phyloP scores from a whole-genome alignment of 768 basidiomycete genomes.

The Termitomyces sp. region DNA sequence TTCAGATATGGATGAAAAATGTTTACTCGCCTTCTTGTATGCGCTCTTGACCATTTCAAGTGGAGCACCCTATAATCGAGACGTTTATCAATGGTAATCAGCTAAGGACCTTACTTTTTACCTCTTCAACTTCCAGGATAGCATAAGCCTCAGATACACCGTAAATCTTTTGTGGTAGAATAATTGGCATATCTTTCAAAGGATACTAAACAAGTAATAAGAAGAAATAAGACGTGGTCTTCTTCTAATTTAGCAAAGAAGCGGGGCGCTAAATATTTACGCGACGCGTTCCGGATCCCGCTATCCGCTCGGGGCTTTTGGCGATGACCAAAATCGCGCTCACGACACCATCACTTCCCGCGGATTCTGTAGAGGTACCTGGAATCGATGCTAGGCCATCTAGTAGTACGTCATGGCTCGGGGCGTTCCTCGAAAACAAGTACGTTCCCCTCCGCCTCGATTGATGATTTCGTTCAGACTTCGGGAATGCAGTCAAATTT shows the following conservation, averaged over 20 bases:
- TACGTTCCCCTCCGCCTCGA: conserved; percentile 30
- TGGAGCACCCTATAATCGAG: conserved; percentile 45
- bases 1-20: background rate
- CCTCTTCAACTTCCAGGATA: conserved; percentile 52
- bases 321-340: background rate
- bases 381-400: conserved; percentile 11
- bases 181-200: conserved; percentile 9
- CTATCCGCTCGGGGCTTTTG: background rate
- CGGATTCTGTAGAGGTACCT: conserved; percentile 7
- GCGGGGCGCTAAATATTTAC: conserved; percentile 19
- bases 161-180: conserved; percentile 2
- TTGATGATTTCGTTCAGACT: background rate
- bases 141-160: conserved; percentile 28
- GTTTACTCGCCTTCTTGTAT: conserved; percentile 58
- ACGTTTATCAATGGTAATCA: background rate
- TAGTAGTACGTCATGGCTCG: conserved; percentile 27
- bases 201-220: background rate
- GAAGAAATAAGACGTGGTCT: conserved; percentile 5
- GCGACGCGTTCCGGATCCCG: conserved; percentile 18
- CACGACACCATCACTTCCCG: background rate
- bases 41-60: conserved; percentile 60
- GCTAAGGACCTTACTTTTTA: conserved; percentile 17
- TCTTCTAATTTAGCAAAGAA: conserved; percentile 1
- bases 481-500: conserved; percentile 73
- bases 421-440: conserved; percentile 56